Conservation (phyloP, 2,329 filamentous ascomycete species). For the Pseudopyricularia javanii region DNA sequence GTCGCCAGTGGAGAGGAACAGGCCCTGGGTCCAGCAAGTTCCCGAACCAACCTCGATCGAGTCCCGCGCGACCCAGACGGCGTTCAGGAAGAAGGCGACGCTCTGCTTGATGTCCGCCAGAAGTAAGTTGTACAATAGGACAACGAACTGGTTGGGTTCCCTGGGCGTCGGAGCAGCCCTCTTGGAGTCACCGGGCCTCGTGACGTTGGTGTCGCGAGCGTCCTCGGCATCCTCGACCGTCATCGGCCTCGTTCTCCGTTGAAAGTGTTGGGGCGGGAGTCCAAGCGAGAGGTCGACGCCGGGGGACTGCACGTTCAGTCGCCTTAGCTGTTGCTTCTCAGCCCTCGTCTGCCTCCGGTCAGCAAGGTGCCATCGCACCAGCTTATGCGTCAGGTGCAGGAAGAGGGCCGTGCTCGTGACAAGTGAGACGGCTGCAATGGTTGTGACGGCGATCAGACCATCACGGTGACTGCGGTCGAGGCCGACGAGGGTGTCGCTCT, state of each 20-base stretch:
- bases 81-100: constrained; percentile 40
- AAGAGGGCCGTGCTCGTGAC: constrained; percentile 11
- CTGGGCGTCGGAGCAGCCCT: neutral
- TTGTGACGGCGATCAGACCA: constrained; percentile 12
- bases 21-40: constrained; percentile 41
- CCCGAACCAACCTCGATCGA: constrained; percentile 31
- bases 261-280: constrained; percentile 13
- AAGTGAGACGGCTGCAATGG: constrained; percentile 14
- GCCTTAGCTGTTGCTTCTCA: constrained; percentile 3
- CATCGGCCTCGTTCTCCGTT: neutral
- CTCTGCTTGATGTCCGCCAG: constrained; percentile 46
- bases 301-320: constrained; percentile 1
- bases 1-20: constrained; percentile 45
- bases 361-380: constrained; percentile 15
- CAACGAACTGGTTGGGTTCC: constrained; percentile 39
- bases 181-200: constrained; percentile 2
- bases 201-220: neutral
- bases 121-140: constrained; percentile 47
- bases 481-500: constrained; percentile 10
- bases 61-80: constrained; percentile 35
- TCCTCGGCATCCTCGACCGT: neutral
- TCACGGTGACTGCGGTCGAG: constrained; percentile 10
- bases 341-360: constrained; percentile 2
- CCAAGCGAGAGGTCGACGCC: constrained; percentile 15
- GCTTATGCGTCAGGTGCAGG: constrained; percentile 15